Evolutionary conservation across 2,329 filamentous ascomycete species (phyloP), one percentile per base, ranked within the genome.

Genomic region (Aspergillus aculeatus): DNA sequence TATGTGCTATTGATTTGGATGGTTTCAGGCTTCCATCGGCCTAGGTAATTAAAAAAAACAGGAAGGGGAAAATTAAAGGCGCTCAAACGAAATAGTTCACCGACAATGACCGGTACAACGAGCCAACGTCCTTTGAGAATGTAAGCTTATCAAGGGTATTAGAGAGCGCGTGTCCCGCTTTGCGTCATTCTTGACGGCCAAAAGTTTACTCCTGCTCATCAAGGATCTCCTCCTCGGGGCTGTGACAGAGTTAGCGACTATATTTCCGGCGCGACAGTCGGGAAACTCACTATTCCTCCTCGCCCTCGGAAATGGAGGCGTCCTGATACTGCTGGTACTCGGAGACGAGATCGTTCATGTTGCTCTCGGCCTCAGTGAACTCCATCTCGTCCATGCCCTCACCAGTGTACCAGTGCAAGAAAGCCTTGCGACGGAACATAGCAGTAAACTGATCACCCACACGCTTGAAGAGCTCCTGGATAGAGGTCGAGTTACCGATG

Each of bases 381-480:
- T 99, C 95, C 95, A 99, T 98, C 89, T 99, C 95, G 83, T 99
- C 95, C 95, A 99, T 99, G 84, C 95, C 95, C 87, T 99, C 95
- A 77, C 93, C 93, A 88, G 95, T 99, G 85, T 99, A 99, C 95
- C 95, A 99, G 86, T 98, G 95, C 88, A 99, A 91, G 92, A 99
- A 99, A 89, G 95, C 95, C 91, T 98, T 99, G 84, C 95, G 92
- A 84, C 95, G 88, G 90, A 99, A 99, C 95, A 99, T 99, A 79
- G 93, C 95, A 83, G 90, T 93, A 88, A 99, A 99, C 84, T 99
- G 95, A 82, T 99, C 95, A 78, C 95, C 95, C 73, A 99, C 85
- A 88, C 95, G 94, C 92, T 99, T 98, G 91, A 99, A 99, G 74
- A 99, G 91, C 85, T 99, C 95, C 86, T 99, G 95, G 83, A 99